phyloP scores from a whole-genome alignment of 2,329 filamentous ascomycete species.

The Hirsutella minnesotensis region DNA sequence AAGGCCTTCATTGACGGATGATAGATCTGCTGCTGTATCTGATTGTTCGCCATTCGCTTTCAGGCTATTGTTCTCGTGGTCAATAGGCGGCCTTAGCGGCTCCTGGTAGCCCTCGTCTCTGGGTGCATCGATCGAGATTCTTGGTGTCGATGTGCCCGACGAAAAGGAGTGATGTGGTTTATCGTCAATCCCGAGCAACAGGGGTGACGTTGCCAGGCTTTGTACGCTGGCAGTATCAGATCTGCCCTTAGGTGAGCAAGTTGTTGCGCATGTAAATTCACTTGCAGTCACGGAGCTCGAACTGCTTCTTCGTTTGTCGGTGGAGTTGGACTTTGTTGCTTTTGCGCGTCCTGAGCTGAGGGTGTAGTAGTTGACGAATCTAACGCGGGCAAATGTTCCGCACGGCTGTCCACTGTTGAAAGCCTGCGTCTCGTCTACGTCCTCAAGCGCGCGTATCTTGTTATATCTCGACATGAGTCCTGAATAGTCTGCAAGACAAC shows the following conservation, averaged over 20 bases:
- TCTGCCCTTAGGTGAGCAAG: neutral
- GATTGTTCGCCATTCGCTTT: neutral
- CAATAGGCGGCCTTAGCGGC: too few species aligned
- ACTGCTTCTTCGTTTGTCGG: neutral
- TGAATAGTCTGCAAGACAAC: constrained; percentile 65
- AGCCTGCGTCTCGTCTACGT: constrained; percentile 43
- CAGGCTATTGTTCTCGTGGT: neutral
- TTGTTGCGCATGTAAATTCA: neutral
- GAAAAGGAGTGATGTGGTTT: neutral
- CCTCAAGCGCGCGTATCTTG: constrained; percentile 58
- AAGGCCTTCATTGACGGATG: neutral
- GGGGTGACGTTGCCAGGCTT: neutral
- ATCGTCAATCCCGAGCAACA: neutral
- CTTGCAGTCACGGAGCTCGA: neutral
- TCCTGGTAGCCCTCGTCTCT: neutral
- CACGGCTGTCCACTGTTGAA: constrained; percentile 7
- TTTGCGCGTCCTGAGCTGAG: constrained; percentile 66
- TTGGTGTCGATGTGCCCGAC: neutral
- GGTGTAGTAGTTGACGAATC: constrained; percentile 87
- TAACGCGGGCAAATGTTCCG: constrained; percentile 38
- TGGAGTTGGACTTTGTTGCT: constrained; percentile 8
- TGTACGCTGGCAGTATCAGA: neutral
- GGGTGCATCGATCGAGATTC: neutral
- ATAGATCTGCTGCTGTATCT: neutral
- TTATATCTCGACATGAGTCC: constrained; percentile 60